Percentiles rank a stretch among this genome's conserved stretches.
Conservation (phyloP, 805 yeast genomes). For the Wickerhamomyces pijperi region DNA sequence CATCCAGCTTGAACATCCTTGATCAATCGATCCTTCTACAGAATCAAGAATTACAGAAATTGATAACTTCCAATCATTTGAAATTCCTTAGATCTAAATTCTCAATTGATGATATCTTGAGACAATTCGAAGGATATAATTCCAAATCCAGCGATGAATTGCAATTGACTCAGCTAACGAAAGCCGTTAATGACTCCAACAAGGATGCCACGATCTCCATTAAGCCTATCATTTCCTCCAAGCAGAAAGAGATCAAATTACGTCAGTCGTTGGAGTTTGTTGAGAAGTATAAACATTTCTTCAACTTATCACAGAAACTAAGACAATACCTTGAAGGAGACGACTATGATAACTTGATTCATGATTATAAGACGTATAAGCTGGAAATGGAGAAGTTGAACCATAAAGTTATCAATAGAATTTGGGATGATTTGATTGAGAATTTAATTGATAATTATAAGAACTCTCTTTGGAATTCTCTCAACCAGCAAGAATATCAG, state of each 20-base stretch:
- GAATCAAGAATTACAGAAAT: slow-evolving; percentile 34
- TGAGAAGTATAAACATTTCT: slow-evolving; percentile 38
- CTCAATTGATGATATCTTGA: slow-evolving; percentile 47
- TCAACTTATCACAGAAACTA: slow-evolving; percentile 46
- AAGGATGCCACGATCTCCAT: slow-evolving; percentile 40
- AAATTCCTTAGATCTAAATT: slow-evolving; percentile 57
- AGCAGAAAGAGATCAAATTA: slow-evolving; percentile 35
- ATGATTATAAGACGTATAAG: slow-evolving; percentile 45
- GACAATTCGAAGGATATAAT: slow-evolving; percentile 32
- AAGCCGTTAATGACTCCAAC: slow-evolving; percentile 36
- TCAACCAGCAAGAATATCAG: slow-evolving; percentile 25
- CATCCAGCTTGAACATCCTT: slow-evolving; percentile 33
- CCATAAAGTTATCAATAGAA: slow-evolving; percentile 31
- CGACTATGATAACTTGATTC: slow-evolving; percentile 47
- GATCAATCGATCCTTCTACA: slow-evolving; percentile 38
- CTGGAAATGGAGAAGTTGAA: slow-evolving; percentile 19
- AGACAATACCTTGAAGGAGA: slow-evolving; percentile 29
- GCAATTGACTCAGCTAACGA: slow-evolving; percentile 24
- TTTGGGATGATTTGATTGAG: slow-evolving; percentile 45
- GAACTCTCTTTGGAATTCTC: slow-evolving; percentile 37
- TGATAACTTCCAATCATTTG: slow-evolving; percentile 51
- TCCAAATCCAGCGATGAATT: slow-evolving; percentile 30
- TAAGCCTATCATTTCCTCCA: slow-evolving; percentile 47
- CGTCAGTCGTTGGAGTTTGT: slow-evolving; percentile 38
- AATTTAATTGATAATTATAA: slow-evolving; percentile 43